Evolutionary conservation across 2,329 filamentous ascomycete species (phyloP).

Genomic region (Pezicula rhizophila): DNA sequence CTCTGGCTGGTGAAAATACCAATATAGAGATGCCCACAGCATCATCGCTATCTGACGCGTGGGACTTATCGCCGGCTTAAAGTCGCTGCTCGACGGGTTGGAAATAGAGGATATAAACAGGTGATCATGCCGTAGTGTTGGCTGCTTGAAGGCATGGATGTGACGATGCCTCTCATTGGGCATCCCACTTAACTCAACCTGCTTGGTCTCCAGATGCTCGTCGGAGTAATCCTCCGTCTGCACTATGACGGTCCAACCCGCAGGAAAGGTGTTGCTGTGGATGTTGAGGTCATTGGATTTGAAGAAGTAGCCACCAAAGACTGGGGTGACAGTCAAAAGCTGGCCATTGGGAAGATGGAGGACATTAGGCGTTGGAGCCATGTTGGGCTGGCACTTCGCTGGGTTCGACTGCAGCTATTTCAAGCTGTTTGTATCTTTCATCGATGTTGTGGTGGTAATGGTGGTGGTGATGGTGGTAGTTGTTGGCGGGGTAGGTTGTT

Average conservation of each 20-base stretch:
- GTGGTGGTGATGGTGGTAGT: no score
- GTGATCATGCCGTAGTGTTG: constrained; percentile 72
- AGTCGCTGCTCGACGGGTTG: constrained; percentile 73
- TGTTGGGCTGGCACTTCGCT: constrained; percentile 5
- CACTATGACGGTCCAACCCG: constrained; percentile 85
- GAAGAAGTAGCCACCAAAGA: constrained; percentile 90
- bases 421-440: background rate
- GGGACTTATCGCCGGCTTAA: constrained; percentile 71
- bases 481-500: no score
- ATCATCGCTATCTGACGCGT: constrained; percentile 93
- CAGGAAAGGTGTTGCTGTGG: constrained; percentile 66
- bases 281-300: constrained; percentile 70
- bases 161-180: constrained; percentile 30
- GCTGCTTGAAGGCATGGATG: constrained; percentile 62
- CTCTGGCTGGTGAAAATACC: constrained; percentile 90
- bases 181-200: constrained; percentile 23
- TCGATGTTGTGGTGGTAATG: background rate
- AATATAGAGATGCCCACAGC: constrained; percentile 89
- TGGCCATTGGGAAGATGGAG: constrained; percentile 84
- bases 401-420: background rate
- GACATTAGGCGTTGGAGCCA: constrained; percentile 26
- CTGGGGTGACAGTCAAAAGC: constrained; percentile 71
- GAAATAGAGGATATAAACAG: constrained; percentile 91
- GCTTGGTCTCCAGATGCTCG: constrained; percentile 24
- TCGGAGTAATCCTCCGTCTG: constrained; percentile 51